phyloP scores from a whole-genome alignment of 352 stramenopile genomes.

The Saprolegnia parasitica region DNA sequence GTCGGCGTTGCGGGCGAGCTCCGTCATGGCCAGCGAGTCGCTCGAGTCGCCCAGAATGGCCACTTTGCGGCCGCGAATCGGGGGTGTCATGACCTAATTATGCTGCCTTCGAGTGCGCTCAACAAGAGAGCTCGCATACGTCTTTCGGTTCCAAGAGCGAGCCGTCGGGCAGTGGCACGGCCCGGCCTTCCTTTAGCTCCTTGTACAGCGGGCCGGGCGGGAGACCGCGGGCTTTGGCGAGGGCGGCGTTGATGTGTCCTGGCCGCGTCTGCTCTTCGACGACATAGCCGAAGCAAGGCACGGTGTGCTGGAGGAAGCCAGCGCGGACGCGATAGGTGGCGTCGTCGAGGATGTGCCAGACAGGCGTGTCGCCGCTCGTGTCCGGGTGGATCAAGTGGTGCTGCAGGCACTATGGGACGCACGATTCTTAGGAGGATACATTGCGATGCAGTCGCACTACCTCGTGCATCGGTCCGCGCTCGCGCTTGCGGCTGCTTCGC shows the following conservation, averaged over 20 bases:
- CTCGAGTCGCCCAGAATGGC: slow-evolving; percentile 74
- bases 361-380: slow-evolving; percentile 47
- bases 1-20: slow-evolving; percentile 71
- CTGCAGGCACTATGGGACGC: slow-evolving; percentile 46
- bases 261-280: slow-evolving; percentile 65
- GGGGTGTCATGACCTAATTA: slow-evolving; percentile 54
- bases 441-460: no score
- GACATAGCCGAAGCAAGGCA: slow-evolving; percentile 79
- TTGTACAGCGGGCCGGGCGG: slow-evolving; percentile 85
- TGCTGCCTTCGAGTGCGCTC: neutral
- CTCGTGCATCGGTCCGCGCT: neutral
- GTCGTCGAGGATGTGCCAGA: slow-evolving; percentile 76
- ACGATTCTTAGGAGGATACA: no score
- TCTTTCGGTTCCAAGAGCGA: slow-evolving; percentile 70
- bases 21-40: slow-evolving; percentile 67
- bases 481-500: neutral
- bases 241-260: slow-evolving; percentile 84
- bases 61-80: slow-evolving; percentile 59
- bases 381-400: slow-evolving; percentile 52
- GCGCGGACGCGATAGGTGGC: slow-evolving; percentile 56
- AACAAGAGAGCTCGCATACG: slow-evolving; percentile 34
- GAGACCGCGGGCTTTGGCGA: slow-evolving; percentile 74
- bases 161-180: slow-evolving; percentile 76
- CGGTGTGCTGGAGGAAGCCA: slow-evolving; percentile 63
- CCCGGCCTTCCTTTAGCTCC: slow-evolving; percentile 83